These are phyloP conservation scores for Coemansia sp. DNA, from an alignment of 192 early-diverging fungal species.

Conservation along the genomic window DNA sequence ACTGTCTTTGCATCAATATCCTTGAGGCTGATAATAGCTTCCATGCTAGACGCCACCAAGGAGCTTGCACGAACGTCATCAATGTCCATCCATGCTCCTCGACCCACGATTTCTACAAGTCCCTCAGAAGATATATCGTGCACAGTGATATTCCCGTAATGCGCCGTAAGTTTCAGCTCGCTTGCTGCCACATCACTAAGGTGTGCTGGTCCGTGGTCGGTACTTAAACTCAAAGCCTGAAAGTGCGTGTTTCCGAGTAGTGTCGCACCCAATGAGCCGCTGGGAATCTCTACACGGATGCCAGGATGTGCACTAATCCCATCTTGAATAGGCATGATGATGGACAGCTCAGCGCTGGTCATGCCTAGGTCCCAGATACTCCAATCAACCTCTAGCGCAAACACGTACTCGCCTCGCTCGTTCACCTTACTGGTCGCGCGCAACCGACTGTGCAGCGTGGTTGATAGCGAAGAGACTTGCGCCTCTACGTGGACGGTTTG, in stretches of 20 bases:
- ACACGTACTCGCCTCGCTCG: constrained; percentile 25
- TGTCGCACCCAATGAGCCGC: constrained; percentile 43
- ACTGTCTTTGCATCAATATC: constrained; percentile 33
- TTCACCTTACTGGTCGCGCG: constrained; percentile 23
- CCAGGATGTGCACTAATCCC: constrained; percentile 32
- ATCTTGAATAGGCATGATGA: constrained; percentile 23
- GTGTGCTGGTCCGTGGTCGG: constrained; percentile 46
- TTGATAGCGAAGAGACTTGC: constrained; percentile 35
- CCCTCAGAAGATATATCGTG: constrained; percentile 35
- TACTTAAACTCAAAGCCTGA: constrained; percentile 31
- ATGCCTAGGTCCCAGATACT: constrained; percentile 54
- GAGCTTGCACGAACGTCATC: constrained; percentile 37
- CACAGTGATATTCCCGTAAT: constrained; percentile 54
- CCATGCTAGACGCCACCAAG: constrained; percentile 31
- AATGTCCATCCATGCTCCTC: constrained; percentile 56
- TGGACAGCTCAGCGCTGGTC: constrained; percentile 44
- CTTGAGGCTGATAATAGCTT: constrained; percentile 56
- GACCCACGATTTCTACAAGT: constrained; percentile 29
- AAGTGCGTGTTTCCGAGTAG: constrained; percentile 46
- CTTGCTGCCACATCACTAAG: constrained; percentile 46
- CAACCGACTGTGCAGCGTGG: constrained; percentile 36
- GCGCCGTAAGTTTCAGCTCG: constrained; percentile 30
- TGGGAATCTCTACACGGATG: constrained; percentile 41
- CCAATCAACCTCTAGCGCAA: constrained; percentile 37
- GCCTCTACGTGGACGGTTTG: constrained; percentile 29